phyloP scores from a whole-genome alignment of 140 eudicot species.

The Stevia rebaudiana region DNA sequence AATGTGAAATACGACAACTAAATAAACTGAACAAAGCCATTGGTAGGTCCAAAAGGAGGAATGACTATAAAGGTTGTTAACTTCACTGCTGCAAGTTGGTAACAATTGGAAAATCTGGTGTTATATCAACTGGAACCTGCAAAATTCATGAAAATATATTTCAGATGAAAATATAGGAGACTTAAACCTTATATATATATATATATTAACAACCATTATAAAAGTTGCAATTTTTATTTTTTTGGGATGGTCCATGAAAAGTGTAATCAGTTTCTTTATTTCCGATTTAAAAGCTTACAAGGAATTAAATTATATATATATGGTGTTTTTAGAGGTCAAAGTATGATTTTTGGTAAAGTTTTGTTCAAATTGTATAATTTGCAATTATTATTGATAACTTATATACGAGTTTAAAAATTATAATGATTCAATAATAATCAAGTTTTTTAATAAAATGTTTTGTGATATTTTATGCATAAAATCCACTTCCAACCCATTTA shows the following conservation, averaged over 20 bases:
- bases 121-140: slow-evolving; percentile 94
- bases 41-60: slow-evolving; percentile 5
- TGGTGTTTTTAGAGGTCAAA: no score
- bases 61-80: slow-evolving; percentile 8
- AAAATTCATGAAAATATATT: background rate
- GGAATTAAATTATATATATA: no score
- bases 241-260: background rate
- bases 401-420: no score
- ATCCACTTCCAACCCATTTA: background rate
- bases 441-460: background rate
- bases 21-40: background rate
- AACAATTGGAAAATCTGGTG: slow-evolving; percentile 65
- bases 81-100: slow-evolving; percentile 15
- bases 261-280: background rate
- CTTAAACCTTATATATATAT: background rate
- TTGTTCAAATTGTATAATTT: no score
- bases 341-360: no score
- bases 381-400: no score
- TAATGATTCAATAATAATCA: background rate
- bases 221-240: background rate
- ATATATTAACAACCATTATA: background rate
- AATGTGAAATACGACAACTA: background rate
- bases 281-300: no score
- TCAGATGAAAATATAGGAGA: slow-evolving; percentile 7
- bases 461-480: background rate